Conservation (phyloP, 176 grass and related monocot species). For the Cocos nucifera region DNA sequence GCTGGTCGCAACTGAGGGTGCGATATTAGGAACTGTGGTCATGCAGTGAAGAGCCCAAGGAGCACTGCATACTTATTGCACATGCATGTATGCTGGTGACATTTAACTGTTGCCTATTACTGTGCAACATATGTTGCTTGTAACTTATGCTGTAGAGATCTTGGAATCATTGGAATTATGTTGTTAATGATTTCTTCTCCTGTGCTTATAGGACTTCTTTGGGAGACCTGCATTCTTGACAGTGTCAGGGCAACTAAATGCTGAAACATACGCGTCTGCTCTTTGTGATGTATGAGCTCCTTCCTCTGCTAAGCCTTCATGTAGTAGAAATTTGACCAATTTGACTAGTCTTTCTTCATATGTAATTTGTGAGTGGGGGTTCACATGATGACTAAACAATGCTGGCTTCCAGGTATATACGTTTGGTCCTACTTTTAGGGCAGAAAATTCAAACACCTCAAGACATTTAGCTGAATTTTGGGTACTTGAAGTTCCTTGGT, state of each 20-base stretch:
- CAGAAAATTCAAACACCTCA: constrained; percentile 99
- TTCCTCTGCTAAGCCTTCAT: constrained; percentile 20
- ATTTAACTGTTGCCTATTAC: too few relatives aligned
- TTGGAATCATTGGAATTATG: constrained; percentile 3
- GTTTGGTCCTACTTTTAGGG: constrained; percentile 96
- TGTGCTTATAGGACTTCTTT: constrained; percentile 80
- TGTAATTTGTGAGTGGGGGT: too few relatives aligned
- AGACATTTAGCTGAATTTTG: constrained; percentile 99
- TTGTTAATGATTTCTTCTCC: constrained; percentile 23
- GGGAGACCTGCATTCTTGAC: constrained; percentile 98
- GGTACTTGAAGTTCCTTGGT: constrained; percentile 38
- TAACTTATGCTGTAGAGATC: neutral
- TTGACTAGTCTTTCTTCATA: too few relatives aligned
- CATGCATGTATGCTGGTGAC: too few relatives aligned
- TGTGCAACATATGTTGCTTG: neutral
- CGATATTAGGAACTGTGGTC: too few relatives aligned
- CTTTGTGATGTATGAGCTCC: constrained; percentile 70
- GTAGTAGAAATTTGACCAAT: too few relatives aligned
- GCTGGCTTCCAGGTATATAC: constrained; percentile 72
- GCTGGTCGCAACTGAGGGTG: too few relatives aligned
- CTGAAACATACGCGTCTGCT: constrained; percentile 87
- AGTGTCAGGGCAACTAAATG: constrained; percentile 92
- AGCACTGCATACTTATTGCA: too few relatives aligned
- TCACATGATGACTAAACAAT: too few relatives aligned
- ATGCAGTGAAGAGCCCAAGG: too few relatives aligned